A percentile compares a stretch with the other conserved stretches of the same genome.
These are phyloP conservation scores for Dendrobium catenatum DNA, from an alignment of 106 monocot species.

Conservation along the genomic window DNA sequence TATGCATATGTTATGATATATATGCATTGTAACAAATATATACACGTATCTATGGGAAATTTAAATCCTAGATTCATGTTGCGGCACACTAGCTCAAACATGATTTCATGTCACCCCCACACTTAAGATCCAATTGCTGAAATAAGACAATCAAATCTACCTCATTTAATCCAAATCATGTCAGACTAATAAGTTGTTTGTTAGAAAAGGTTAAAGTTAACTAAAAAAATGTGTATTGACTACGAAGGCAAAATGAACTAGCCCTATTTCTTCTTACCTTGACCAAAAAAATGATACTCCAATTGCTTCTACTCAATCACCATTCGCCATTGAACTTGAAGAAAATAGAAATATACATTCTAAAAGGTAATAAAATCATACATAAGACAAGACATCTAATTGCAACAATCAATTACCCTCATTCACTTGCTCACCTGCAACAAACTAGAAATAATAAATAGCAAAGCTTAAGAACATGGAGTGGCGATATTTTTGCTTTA, in stretches of 20 bases:
- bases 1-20: not conserved
- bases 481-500: too few relatives aligned
- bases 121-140: not conserved
- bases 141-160: not conserved
- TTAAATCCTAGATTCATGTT: not conserved
- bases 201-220: not conserved
- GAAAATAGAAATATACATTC: not conserved
- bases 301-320: not conserved
- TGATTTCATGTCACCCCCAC: not conserved
- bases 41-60: not conserved
- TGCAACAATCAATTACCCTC: too few relatives aligned
- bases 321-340: not conserved
- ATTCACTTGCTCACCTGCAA: too few relatives aligned
- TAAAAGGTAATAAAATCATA: not conserved
- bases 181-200: not conserved
- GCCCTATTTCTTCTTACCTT: not conserved
- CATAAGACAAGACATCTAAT: not conserved
- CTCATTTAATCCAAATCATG: not conserved
- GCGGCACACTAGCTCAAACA: not conserved
- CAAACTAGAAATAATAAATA: too few relatives aligned
- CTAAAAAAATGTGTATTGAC: not conserved
- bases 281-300: not conserved
- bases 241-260: not conserved
- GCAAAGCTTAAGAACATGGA: too few relatives aligned
- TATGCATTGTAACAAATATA: not conserved